Percentiles rank a stretch among this genome's conserved stretches.
Evolutionary conservation across 169 alveolate species (phyloP).

Genomic region (Fabrea salina): DNA sequence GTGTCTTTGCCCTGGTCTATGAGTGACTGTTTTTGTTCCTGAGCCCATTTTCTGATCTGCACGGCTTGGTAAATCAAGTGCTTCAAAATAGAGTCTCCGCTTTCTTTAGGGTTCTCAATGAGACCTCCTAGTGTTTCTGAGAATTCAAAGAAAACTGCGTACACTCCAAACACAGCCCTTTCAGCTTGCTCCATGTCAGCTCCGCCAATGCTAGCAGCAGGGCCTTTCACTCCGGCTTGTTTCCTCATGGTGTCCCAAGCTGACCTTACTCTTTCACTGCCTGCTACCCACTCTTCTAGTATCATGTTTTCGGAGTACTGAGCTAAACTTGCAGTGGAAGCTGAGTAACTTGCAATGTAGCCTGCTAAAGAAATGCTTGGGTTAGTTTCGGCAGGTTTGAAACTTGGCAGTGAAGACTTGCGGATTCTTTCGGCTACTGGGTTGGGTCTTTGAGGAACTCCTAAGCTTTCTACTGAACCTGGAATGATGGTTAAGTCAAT

Average conservation of each 20-base stretch:
- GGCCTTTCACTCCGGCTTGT: constrained; percentile 9
- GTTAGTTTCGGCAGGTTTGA: neutral
- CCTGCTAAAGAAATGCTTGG: neutral
- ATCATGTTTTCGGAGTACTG: neutral
- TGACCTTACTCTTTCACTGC: neutral
- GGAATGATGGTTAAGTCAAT: constrained; percentile 6
- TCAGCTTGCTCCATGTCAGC: constrained; percentile 27
- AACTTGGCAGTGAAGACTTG: constrained; percentile 7
- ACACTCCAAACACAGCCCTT: constrained; percentile 26
- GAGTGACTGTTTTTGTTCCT: neutral
- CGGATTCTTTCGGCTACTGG: neutral
- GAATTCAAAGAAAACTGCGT: neutral
- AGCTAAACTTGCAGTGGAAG: neutral
- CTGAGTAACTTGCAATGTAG: neutral
- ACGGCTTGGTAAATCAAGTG: neutral
- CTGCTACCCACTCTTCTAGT: constrained; percentile 22
- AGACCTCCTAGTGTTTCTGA: neutral
- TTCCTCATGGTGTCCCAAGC: constrained; percentile 15
- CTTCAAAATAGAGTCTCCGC: neutral
- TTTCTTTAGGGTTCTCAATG: neutral
- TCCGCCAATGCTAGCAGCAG: constrained; percentile 10
- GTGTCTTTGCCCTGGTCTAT: neutral
- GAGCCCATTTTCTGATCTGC: constrained; percentile 27
- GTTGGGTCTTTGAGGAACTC: neutral
- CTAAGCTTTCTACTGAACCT: neutral